Percentiles rank a stretch among this genome's conserved stretches.
Evolutionary conservation across 2,329 filamentous ascomycete genomes (phyloP).

Genomic region (Albophoma yamanashiensis): DNA sequence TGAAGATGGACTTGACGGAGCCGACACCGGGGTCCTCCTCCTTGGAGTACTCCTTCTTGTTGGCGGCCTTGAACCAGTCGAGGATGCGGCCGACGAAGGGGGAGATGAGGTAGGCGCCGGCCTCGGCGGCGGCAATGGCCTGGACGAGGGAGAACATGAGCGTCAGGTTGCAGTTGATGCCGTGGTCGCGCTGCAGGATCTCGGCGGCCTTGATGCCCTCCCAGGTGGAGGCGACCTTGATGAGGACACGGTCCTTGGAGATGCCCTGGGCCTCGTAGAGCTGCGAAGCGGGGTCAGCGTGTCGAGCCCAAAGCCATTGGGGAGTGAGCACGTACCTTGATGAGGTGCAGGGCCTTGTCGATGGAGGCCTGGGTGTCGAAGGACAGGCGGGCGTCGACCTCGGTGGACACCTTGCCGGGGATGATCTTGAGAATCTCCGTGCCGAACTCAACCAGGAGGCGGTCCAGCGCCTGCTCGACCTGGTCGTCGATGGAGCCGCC

Average conservation of each 20-base stretch:
- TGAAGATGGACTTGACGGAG: slow-evolving; percentile 89
- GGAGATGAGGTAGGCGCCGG: slow-evolving; percentile 92
- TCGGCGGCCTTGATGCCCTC: slow-evolving; percentile 98
- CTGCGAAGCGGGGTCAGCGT: slow-evolving; percentile 31
- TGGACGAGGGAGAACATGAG: slow-evolving; percentile 96
- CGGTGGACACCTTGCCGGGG: slow-evolving; percentile 96
- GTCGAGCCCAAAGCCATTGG: neutral
- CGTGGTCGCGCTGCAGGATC: slow-evolving; percentile 91
- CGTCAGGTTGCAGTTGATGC: slow-evolving; percentile 96
- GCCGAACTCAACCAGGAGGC: slow-evolving; percentile 94
- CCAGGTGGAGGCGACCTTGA: slow-evolving; percentile 99
- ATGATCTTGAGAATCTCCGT: slow-evolving; percentile 95
- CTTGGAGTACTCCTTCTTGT: slow-evolving; percentile 86
- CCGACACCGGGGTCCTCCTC: slow-evolving; percentile 93
- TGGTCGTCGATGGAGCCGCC: slow-evolving; percentile 62
- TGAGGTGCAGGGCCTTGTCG: slow-evolving; percentile 93
- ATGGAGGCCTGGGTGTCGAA: slow-evolving; percentile 91
- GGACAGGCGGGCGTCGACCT: slow-evolving; percentile 92
- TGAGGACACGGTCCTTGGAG: slow-evolving; percentile 86
- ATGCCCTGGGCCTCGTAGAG: slow-evolving; percentile 92
- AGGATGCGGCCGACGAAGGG: slow-evolving; percentile 98
- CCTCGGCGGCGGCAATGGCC: slow-evolving; percentile 93
- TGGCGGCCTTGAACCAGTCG: slow-evolving; percentile 96
- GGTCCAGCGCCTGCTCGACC: slow-evolving; percentile 84
- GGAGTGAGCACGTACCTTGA: slow-evolving; percentile 54